Conservation (phyloP, 164 flowering plant species). For the Kalanchoe fedtschenkoi region DNA sequence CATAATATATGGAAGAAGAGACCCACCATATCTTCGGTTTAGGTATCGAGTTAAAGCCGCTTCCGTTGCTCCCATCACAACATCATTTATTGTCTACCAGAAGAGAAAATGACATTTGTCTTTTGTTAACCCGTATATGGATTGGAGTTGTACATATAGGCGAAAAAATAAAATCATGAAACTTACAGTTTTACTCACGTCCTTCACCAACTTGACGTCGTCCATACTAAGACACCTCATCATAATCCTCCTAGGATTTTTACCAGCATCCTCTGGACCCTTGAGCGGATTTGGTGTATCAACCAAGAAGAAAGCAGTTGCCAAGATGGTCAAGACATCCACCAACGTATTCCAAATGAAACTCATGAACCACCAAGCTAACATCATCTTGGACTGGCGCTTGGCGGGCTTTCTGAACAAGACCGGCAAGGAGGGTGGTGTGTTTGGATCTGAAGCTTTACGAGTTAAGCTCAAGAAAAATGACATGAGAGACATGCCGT, state of each 20-base stretch:
- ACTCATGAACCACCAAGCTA: constrained; percentile 17
- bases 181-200: neutral
- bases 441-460: constrained; percentile 27
- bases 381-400: neutral
- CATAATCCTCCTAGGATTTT: constrained; percentile 16
- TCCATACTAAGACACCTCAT: constrained; percentile 21
- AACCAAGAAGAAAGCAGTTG: constrained; percentile 23
- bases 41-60: constrained; percentile 7
- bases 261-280: constrained; percentile 18
- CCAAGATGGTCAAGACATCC: constrained; percentile 26
- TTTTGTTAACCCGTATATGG: neutral
- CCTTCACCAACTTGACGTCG: constrained; percentile 23
- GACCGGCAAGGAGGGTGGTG: neutral
- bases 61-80: constrained; percentile 5
- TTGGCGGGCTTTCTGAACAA: neutral
- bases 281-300: constrained; percentile 41
- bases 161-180: neutral
- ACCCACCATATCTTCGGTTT: constrained; percentile 5
- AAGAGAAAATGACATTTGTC: neutral
- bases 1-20: neutral
- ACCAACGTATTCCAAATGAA: constrained; percentile 30
- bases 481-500: constrained; percentile 53
- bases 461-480: constrained; percentile 51
- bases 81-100: constrained; percentile 4
- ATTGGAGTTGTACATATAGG: neutral